Percentiles rank a stretch among this genome's conserved stretches.
Evolutionary conservation across 495 filamentous ascomycete genomes (phyloP).

Genomic region (Hyaloscypha hepaticicola): DNA sequence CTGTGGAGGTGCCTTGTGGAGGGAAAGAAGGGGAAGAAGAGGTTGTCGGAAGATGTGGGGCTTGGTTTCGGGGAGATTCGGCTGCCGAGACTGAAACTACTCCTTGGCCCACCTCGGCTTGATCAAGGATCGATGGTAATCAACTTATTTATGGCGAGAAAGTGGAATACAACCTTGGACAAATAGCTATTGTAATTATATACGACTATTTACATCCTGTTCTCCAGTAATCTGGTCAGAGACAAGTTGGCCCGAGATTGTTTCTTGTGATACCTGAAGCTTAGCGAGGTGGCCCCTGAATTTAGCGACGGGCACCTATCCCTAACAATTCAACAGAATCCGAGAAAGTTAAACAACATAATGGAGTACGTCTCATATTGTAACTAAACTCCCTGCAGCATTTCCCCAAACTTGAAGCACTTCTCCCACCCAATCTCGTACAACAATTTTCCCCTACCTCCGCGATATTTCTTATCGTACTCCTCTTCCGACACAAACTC

Average conservation of each 20-base stretch:
- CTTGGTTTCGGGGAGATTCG: neutral
- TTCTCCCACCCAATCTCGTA: constrained; percentile 20
- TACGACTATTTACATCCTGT: too few relatives aligned
- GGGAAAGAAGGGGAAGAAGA: neutral
- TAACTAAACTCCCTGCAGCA: constrained; percentile 7
- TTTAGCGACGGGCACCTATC: neutral
- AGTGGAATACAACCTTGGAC: too few relatives aligned
- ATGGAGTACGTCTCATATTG: neutral
- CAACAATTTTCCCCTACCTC: constrained; percentile 12
- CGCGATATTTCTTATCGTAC: constrained; percentile 19
- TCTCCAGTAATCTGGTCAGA: too few relatives aligned
- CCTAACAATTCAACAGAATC: neutral
- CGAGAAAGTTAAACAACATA: neutral
- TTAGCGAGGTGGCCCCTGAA: neutral
- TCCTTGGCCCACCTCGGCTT: neutral
- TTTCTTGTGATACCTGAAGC: neutral
- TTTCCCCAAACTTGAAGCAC: constrained; percentile 20
- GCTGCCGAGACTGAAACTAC: neutral
- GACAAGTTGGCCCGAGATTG: neutral
- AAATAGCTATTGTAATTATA: too few relatives aligned
- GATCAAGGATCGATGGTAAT: neutral
- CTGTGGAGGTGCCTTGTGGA: neutral
- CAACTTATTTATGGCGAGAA: neutral
- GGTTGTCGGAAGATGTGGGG: neutral
- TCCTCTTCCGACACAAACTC: constrained; percentile 4